Conservation (phyloP, 2,329 filamentous ascomycete genomes). For the Sphaerulina vaccinii region DNA sequence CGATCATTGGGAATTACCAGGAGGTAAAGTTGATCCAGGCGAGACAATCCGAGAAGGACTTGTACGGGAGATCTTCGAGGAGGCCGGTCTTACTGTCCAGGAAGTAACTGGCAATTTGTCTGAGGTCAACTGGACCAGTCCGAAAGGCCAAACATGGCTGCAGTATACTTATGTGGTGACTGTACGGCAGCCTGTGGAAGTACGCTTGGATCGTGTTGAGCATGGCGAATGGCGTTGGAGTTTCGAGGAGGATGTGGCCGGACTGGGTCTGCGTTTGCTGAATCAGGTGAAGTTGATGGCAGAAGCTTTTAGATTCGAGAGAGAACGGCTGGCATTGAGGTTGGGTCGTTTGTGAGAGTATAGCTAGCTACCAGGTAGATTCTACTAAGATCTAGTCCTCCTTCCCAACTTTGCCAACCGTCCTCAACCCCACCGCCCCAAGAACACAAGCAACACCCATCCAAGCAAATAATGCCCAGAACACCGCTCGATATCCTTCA, state of each 20-base stretch:
- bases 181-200: constrained; percentile 3
- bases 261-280: constrained; percentile 8
- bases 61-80: constrained; percentile 13
- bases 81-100: constrained; percentile 10
- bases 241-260: constrained; percentile 1
- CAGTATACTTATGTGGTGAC: constrained; percentile 13
- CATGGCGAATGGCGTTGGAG: constrained; percentile 18
- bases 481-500: constrained; percentile 42
- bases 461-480: constrained; percentile 42
- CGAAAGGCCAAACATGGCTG: constrained; percentile 5
- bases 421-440: constrained; percentile 41
- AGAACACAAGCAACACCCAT: constrained; percentile 33
- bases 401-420: constrained; percentile 45
- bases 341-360: too few species aligned
- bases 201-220: constrained; percentile 16
- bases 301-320: constrained; percentile 13
- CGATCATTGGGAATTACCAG: constrained; percentile 17
- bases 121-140: constrained; percentile 5
- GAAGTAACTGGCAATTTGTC: constrained; percentile 7
- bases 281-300: constrained; percentile 12
- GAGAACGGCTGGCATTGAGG: constrained; percentile 5
- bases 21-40: constrained; percentile 14
- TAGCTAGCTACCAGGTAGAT: too few species aligned
- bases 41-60: constrained; percentile 15
- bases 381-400: too few species aligned